These are phyloP conservation scores for Coniosporium apollinis DNA, from an alignment of 495 filamentous ascomycete genomes.

Conservation along the genomic window DNA sequence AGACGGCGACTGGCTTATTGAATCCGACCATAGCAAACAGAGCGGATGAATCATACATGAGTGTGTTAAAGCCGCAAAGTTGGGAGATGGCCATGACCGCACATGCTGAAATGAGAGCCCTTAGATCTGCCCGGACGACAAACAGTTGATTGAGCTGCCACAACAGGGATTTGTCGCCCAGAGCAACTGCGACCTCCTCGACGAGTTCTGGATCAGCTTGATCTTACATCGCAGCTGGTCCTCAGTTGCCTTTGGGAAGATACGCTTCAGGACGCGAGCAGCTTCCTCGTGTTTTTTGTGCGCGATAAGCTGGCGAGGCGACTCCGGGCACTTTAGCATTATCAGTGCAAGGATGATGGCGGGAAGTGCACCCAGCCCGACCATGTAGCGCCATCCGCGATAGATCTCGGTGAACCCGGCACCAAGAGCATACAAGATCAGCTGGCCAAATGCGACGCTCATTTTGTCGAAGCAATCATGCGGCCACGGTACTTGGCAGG, in stretches of 20 bases:
- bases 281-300: not conserved
- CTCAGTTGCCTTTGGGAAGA: not conserved
- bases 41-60: slow-evolving; percentile 35
- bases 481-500: not conserved
- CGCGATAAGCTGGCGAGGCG: not conserved
- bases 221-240: not conserved
- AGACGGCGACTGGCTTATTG: slow-evolving; percentile 31
- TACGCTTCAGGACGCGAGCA: not conserved
- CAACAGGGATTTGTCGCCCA: not conserved
- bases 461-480: not conserved
- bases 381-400: not conserved
- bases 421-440: not conserved
- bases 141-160: not conserved
- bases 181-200: not conserved
- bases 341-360: not conserved
- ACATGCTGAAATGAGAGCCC: not conserved
- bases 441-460: not conserved
- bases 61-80: slow-evolving; percentile 31
- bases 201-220: not conserved
- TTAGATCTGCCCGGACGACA: not conserved
- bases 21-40: slow-evolving; percentile 38
- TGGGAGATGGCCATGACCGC: slow-evolving; percentile 21
- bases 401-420: not conserved
- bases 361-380: not conserved
- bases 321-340: not conserved